Conservation (phyloP, 208 protist species). For the Crithidia thermophila region DNA sequence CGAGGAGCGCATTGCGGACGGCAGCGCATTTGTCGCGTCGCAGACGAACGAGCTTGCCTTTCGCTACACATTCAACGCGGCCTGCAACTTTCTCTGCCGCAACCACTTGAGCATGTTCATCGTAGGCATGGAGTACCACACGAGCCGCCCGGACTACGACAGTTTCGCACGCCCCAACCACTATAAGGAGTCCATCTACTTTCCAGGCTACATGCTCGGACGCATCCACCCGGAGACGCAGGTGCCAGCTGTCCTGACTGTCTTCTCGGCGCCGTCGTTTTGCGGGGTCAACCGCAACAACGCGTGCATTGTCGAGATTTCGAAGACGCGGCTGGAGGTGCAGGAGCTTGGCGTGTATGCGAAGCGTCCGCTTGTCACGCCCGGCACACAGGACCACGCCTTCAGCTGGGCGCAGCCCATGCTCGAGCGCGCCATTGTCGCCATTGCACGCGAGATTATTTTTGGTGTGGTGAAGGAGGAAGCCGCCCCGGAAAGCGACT, state of each 20-base stretch:
- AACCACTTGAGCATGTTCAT: constrained; percentile 70
- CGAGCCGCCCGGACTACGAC: constrained; percentile 63
- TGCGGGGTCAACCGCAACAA: constrained; percentile 84
- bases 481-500: constrained; percentile 23
- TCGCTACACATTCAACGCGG: constrained; percentile 78
- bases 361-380: constrained; percentile 59
- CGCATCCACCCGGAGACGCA: constrained; percentile 61
- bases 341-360: constrained; percentile 57
- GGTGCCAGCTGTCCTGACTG: constrained; percentile 57
- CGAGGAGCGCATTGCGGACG: constrained; percentile 63
- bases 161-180: constrained; percentile 71
- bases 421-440: constrained; percentile 53
- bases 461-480: constrained; percentile 41
- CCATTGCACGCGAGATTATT: constrained; percentile 59
- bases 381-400: constrained; percentile 65
- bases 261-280: constrained; percentile 83
- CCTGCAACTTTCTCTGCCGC: constrained; percentile 78
- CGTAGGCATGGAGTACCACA: constrained; percentile 85
- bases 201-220: constrained; percentile 74
- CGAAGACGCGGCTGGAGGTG: constrained; percentile 42
- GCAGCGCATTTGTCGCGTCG: constrained; percentile 62
- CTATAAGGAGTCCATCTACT: constrained; percentile 82
- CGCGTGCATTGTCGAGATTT: constrained; percentile 56
- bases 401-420: constrained; percentile 78
- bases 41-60: constrained; percentile 49